Evolutionary conservation across 306 rosid species (phyloP), one percentile per base, ranked within the genome.

Genomic region (Arachis hypogaea): DNA sequence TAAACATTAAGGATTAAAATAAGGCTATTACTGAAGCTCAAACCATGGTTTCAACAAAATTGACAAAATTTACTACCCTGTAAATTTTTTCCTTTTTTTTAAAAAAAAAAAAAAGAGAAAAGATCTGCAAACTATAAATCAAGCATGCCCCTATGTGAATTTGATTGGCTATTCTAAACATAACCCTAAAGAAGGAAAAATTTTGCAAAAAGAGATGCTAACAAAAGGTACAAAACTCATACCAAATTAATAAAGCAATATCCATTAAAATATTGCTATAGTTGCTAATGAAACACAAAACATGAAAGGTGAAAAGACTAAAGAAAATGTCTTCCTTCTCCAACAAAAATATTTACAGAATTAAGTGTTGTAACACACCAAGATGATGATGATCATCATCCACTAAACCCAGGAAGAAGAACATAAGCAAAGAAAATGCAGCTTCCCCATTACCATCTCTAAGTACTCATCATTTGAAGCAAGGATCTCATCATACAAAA

Each of bases 281-380:
- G 73, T 82, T 51, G 64, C 77, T 58, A 67, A 33, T 33, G 4
- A 33, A 79, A 82, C 81, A 74, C 72, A 77, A 78, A 83, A 82
- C 36, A 6, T 69, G 71, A 81, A 82, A 3, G 5, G 4, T 47
- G 28, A 10, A 49, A 30, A 68, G 64, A 74, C 38, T 77, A 69
- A 61, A 70, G 80, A 59, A 68, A 61, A 63, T 73, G 74, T 50
- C 73, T 59, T 58, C 6, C 72, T 67, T 76, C 70, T 74, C 73
- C 85, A 50, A 78, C 83, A 83, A 63, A 81, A 83, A 69, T 86
- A 81, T 88, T 71, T 88, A 91, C 90, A 91, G 56, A 88, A 22
- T 22, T 22, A 51, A 85, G 78, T 59, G 18, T 54, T 76, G 83
- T 73, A 84, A 82, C 81, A 84, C 80, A 83, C 80, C 88, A 74